Conservation (phyloP, 495 filamentous ascomycete genomes). For the Xylaria venustula region DNA sequence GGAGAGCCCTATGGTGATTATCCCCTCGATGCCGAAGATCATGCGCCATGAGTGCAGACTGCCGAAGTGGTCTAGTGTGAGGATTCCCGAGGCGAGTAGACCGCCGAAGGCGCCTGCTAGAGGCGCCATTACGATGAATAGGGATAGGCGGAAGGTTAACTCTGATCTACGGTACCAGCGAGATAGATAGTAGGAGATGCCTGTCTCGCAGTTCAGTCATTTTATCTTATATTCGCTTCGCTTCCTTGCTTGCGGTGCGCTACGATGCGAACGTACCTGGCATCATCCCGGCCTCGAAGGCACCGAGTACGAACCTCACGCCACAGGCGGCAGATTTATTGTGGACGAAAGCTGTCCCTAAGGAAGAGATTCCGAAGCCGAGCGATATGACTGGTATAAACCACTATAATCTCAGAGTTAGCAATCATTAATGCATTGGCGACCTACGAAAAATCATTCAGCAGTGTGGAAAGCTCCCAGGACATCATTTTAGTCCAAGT, state of each 20-base stretch:
- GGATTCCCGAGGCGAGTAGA: constrained; percentile 61
- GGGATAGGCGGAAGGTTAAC: constrained; percentile 64
- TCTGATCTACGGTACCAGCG: constrained; percentile 70
- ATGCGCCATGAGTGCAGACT: constrained; percentile 58
- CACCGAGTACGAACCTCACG: constrained; percentile 57
- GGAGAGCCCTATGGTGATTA: constrained; percentile 56
- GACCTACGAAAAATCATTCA: too few relatives aligned
- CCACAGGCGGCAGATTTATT: constrained; percentile 37
- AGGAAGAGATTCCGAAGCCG: constrained; percentile 41
- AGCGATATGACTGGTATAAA: constrained; percentile 60
- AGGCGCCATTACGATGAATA: constrained; percentile 73
- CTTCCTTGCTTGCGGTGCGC: too few relatives aligned
- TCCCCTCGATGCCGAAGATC: constrained; percentile 67
- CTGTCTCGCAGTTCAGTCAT: not conserved
- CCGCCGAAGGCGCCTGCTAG: constrained; percentile 71
- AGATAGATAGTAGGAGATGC: constrained; percentile 69
- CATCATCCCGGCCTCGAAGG: constrained; percentile 68
- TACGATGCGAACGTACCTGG: constrained; percentile 50
- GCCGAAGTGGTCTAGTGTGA: constrained; percentile 50
- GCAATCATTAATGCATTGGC: too few relatives aligned
- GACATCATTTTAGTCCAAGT: too few relatives aligned
- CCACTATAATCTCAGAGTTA: constrained; percentile 27
- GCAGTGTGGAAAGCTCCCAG: too few relatives aligned
- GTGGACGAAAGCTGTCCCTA: constrained; percentile 42
- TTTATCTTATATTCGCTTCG: too few relatives aligned